Evolutionary conservation across 257 asterid genomes (phyloP), one percentile per base, ranked within the genome.

Genomic region (Ajuga chamaepitys): DNA sequence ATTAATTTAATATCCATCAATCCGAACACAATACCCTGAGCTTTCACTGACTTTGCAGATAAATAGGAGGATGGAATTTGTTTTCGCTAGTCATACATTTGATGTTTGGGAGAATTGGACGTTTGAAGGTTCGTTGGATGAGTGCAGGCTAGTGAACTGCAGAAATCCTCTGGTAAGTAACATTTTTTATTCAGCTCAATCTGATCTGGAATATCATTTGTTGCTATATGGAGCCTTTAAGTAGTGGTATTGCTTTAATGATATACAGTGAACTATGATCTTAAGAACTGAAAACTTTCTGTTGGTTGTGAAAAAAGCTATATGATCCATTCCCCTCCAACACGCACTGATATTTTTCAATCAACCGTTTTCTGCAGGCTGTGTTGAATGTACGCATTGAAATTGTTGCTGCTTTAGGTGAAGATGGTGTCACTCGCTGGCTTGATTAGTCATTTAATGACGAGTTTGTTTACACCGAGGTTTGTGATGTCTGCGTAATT

Each of bases 51-150:
- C 26, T 55, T 66, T 75, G 74, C 95, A 94, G 99, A 91, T 91
- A 74, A 94, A 94, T 81, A 86, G 99, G 80, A 88, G 97, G 84
- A 94, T 85, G 97, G 99, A 94, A 77, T 85, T 88, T 71, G 96
- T 91, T 62, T 90, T 94, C 47, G 98, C 98, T 28, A 94, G 98
- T 74, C 96, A 90, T 69, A 91, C 95, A 78, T 94, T 94, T 68
- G 99, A 94, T 68, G 97, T 91, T 55, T 90, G 98, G 99, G 99
- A 94, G 74, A 88, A 95, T 70, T 94, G 99, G 99, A 90, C 87
- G 21, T 62, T 85, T 71, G 98, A 94, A 81, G 99, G 99, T 63
- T 75, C 89, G 68, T 73, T 85, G 77, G 93, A 88, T 52, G 95
- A 94, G 74, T 94, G 99, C 70, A 82, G 96, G 80, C 88, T 94